A percentile compares a stretch with the other conserved stretches of the same genome.
These are phyloP conservation scores for Amoeboaphelidium protococcarum DNA, from an alignment of 371 early-diverging fungal genomes.

Conservation along the genomic window DNA sequence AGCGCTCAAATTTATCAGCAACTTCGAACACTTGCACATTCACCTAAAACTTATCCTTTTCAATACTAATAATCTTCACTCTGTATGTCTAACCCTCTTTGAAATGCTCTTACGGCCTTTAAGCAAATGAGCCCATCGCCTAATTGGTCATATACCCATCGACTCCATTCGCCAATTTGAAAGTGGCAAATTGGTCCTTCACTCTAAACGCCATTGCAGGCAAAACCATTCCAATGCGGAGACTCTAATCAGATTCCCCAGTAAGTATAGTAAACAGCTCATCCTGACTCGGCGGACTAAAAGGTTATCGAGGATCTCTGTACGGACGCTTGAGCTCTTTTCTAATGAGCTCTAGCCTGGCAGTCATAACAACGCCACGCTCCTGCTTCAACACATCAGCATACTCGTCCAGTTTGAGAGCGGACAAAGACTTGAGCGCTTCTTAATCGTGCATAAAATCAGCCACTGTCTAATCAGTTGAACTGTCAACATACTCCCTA, in stretches of 20 bases:
- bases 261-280: conserved; percentile 62
- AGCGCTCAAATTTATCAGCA: background rate
- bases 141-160: conserved; percentile 24
- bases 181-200: conserved; percentile 39
- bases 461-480: conserved; percentile 35
- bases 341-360: conserved; percentile 55
- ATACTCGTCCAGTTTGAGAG: conserved; percentile 41
- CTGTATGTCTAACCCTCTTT: conserved; percentile 28
- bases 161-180: conserved; percentile 45
- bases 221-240: conserved; percentile 30
- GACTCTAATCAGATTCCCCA: conserved; percentile 44
- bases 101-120: conserved; percentile 23
- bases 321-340: conserved; percentile 60
- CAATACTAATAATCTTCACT: conserved; percentile 44
- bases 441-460: conserved; percentile 46
- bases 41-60: conserved; percentile 42
- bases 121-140: conserved; percentile 17
- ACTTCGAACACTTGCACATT: conserved; percentile 12
- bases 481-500: conserved; percentile 75
- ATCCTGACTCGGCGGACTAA: conserved; percentile 26
- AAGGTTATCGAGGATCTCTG: conserved; percentile 33
- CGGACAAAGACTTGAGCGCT: conserved; percentile 49
- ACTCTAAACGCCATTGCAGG: conserved; percentile 27
- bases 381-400: conserved; percentile 46
- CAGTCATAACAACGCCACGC: conserved; percentile 41